Base-by-base conservation (phyloP, 1,284 basidiomycete species). In the Pseudomicrostroma phylloplanum region DNA sequence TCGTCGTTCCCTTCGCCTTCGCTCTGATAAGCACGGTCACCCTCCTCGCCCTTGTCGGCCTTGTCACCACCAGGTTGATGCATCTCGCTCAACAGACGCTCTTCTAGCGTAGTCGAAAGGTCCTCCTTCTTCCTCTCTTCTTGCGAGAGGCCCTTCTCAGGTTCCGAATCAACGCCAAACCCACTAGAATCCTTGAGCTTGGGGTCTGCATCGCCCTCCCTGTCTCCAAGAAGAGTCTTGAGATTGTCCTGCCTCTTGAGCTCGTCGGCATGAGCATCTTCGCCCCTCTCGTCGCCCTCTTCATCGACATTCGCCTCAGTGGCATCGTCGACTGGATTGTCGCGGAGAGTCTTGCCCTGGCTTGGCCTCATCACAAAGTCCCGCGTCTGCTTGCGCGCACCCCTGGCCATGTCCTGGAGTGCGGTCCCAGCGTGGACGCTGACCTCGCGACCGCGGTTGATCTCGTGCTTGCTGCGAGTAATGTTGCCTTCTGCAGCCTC, bases 401-500 rank as follows among this genome's bases (percentile, higher is more conserved):
- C 62, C 30, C 56, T 67, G 49, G 55, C 61, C 8, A 57, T 57
- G 58, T 59, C 63, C 1, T 67, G 65, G 36, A 66, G 58, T 12
- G 69, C 26, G 6, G 61, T 62, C 0, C 68, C 70, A 41, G 58
- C 61, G 73, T 61, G 60, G 19, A 74, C 13, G 51, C 51, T 25
- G 17, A 54, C 7, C 21, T 54, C 13, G 30, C 55, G 55, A 39
- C 36, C 55, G 19, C 17, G 11, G 6, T 17, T 74, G n/a, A 71
- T 73, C 26, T 19, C 55, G 19, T 15, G 11, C 19, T 17, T 74
- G n/a, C 70, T 73, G 41, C 80, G 74, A 21, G 70, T 74, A 25
- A 54, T 54, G n/a, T 54, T 54, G 17, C 43, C 43, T 15, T 21
- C 51, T 13, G 51, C 25, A 19, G 21, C 25, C n/a, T 54, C 39